Conservation (phyloP, 306 rosid species). For the Ochetophila trinervis region DNA sequence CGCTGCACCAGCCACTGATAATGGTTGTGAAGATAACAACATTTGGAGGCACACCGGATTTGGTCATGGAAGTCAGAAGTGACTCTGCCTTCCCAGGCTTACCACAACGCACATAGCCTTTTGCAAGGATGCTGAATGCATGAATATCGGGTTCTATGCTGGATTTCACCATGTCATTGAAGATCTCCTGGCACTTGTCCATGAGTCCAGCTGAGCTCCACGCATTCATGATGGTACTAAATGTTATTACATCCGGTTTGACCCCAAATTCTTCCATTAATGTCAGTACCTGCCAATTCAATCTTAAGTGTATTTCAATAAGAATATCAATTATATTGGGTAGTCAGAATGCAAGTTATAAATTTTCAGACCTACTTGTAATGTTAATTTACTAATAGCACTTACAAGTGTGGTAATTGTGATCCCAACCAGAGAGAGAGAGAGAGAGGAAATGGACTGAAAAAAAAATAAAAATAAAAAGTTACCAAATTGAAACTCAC, state of each 20-base stretch:
- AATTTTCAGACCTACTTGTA: neutral
- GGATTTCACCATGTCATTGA: slow-evolving; percentile 74
- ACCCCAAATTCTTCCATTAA: slow-evolving; percentile 88
- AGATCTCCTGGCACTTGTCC: slow-evolving; percentile 78
- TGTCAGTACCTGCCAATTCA: slow-evolving; percentile 68
- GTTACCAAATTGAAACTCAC: slow-evolving; percentile 31
- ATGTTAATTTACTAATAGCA: neutral
- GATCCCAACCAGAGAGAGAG: neutral
- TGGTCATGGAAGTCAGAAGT: slow-evolving; percentile 62
- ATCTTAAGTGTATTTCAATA: slow-evolving; percentile 18
- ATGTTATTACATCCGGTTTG: slow-evolving; percentile 89
- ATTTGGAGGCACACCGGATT: slow-evolving; percentile 61
- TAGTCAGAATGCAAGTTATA: neutral
- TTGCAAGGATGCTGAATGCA: slow-evolving; percentile 85
- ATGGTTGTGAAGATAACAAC: slow-evolving; percentile 95
- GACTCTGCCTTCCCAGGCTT: slow-evolving; percentile 72
- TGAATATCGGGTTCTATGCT: slow-evolving; percentile 82
- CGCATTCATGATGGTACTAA: slow-evolving; percentile 92
- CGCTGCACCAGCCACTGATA: slow-evolving; percentile 86
- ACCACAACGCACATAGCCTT: slow-evolving; percentile 84
- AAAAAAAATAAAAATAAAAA: neutral
- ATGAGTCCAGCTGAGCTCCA: slow-evolving; percentile 91
- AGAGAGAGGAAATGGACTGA: neutral
- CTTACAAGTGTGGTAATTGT: neutral
- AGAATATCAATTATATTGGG: neutral